Evolutionary conservation across 208 protist genomes (phyloP), one percentile per base, ranked within the genome.

Genomic region (Crithidia expoeki): DNA sequence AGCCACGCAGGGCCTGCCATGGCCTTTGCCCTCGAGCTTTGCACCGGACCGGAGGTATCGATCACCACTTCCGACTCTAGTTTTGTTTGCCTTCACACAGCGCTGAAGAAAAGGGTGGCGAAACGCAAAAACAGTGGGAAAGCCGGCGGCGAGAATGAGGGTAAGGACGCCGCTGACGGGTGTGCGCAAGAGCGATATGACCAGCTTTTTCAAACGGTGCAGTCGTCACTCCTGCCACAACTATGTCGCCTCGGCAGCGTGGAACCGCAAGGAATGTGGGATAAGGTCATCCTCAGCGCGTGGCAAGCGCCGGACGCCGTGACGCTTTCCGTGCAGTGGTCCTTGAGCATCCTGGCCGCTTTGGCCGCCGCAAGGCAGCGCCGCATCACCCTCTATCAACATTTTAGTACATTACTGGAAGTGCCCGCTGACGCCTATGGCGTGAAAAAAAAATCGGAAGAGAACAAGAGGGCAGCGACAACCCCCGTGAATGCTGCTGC

Each of bases 331-430:
- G 32, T 83, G 36, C 53, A 66, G 58, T 84, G 80, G 61, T 80
- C 72, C 6, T n/a, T 95, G 36, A 95, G 89, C 59, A 32, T 84
- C 21, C 69, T 81, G 25, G 86, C 89, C 10, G 63, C 82, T 2
- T 42, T 72, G 36, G 85, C 79, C 2, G 81, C 86, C 5, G 76
- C 89, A 4, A 77, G 71, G 21, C 84, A 79, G 47, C 36, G 72
- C 2, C 28, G 67, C 23, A 23, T 77, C 14, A 62, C 84, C 9
- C 59, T 90, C 17, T 81, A 86, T 71, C 56, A 73, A n/a, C 78
- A 87, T 74, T 10, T 86, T 9, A 38, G 71, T 12, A 33, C 57
- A 1, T 55, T 84, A 19, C 11, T 59, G 19, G 74, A 69, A 5
- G 32, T 12, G 42, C 34, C 30, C 4, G 23, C 2, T 9, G 23